Percentiles rank a stretch among this genome's conserved stretches.
These are phyloP conservation scores for Ceratocystis cubensis DNA, from an alignment of 2,329 filamentous ascomycete genomes.

Conservation along the genomic window DNA sequence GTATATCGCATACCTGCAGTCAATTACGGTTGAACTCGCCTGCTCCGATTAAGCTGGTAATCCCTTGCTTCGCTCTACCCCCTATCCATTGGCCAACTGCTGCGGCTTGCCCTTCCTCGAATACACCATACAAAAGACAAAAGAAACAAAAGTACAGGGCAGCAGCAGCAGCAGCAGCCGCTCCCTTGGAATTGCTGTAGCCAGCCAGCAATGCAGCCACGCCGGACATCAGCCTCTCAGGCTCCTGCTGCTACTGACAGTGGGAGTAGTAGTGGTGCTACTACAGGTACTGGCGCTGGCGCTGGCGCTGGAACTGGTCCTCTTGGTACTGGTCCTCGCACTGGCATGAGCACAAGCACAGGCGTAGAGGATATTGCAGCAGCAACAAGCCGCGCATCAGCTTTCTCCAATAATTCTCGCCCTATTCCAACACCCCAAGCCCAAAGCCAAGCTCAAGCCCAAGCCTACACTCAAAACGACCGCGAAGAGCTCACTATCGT, in stretches of 20 bases:
- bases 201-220: conserved; percentile 25
- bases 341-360: conserved; percentile 9
- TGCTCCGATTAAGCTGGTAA: not conserved
- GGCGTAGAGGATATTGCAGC: conserved; percentile 26
- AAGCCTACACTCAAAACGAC: conserved; percentile 60
- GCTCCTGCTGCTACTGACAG: conserved; percentile 35
- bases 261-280: not conserved
- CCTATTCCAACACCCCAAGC: conserved; percentile 27
- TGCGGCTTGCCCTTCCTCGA: not conserved
- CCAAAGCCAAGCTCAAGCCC: conserved; percentile 45
- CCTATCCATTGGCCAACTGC: not conserved
- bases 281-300: not conserved
- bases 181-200: conserved; percentile 25
- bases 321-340: not conserved
- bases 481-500: conserved; percentile 62
- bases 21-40: not conserved
- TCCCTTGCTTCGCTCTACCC: not conserved
- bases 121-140: conserved; percentile 22
- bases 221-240: conserved; percentile 33
- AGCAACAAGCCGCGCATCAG: conserved; percentile 21
- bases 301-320: conserved; percentile 22
- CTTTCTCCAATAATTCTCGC: conserved; percentile 25
- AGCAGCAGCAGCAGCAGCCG: conserved; percentile 18
- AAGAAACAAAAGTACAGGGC: conserved; percentile 1
- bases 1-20: conserved; percentile 1